These are phyloP conservation scores for Sclerotiophoma versabilis DNA, from an alignment of 2,329 filamentous ascomycete genomes.

Conservation along the genomic window DNA sequence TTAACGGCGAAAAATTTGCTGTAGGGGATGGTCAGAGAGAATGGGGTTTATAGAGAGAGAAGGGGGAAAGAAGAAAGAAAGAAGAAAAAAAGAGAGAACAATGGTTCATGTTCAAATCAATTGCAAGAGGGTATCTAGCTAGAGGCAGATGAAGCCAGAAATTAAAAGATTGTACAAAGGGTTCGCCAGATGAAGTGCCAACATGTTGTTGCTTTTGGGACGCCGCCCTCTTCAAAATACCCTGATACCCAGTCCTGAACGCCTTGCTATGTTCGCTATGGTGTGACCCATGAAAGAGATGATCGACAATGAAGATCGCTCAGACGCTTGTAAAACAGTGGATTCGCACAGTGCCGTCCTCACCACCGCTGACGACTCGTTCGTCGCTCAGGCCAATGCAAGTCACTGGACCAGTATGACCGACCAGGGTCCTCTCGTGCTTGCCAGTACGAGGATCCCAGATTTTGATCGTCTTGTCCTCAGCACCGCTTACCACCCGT, in stretches of 20 bases:
- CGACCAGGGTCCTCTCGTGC: conserved; percentile 90
- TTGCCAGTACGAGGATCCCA: conserved; percentile 94
- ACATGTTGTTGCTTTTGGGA: conserved; percentile 8
- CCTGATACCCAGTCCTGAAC: conserved; percentile 1
- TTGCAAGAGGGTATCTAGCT: conserved; percentile 18
- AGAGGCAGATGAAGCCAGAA: not conserved
- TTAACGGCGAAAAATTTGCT: no score
- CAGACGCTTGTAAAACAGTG: conserved; percentile 40
- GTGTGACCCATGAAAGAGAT: not conserved
- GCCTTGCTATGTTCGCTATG: conserved; percentile 12
- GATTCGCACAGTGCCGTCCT: conserved; percentile 89
- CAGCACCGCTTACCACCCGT: conserved; percentile 84
- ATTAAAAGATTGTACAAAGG: not conserved
- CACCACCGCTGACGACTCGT: conserved; percentile 87
- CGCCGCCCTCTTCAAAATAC: conserved; percentile 10
- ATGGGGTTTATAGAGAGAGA: no score
- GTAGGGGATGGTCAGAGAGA: not conserved
- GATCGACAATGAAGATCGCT: conserved; percentile 5
- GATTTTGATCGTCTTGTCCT: conserved; percentile 93
- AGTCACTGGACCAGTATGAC: conserved; percentile 88
- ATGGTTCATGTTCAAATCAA: not conserved
- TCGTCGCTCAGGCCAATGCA: conserved; percentile 92
- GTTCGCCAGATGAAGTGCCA: not conserved
- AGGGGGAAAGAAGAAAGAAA: no score
- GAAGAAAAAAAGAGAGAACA: not conserved